Conservation (phyloP, 2,329 filamentous ascomycete genomes). For the Apiospora aurea region DNA sequence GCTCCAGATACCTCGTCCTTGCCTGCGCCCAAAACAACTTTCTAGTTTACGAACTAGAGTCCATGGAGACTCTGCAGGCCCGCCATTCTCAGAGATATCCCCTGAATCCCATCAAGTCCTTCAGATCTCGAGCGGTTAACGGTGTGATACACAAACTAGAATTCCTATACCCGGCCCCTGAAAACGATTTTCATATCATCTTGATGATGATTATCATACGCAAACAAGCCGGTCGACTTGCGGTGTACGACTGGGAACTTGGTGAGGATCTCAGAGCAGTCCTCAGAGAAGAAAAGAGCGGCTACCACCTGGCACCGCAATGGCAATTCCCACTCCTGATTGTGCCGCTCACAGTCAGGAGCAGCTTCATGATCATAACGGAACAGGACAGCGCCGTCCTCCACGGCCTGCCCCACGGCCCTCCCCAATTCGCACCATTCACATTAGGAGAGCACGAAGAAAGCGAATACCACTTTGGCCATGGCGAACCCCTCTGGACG, state of each 20-base stretch:
- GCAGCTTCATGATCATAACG: constrained; percentile 74
- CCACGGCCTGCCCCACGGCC: constrained; percentile 58
- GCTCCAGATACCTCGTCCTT: constrained; percentile 72
- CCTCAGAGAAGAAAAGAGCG: constrained; percentile 54
- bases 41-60: constrained; percentile 73
- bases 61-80: constrained; percentile 56
- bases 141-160: constrained; percentile 87
- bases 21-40: constrained; percentile 75
- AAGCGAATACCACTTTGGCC: constrained; percentile 56
- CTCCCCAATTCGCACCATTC: constrained; percentile 56
- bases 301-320: constrained; percentile 57
- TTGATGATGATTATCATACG: constrained; percentile 70
- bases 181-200: constrained; percentile 76
- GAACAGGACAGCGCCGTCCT: constrained; percentile 65
- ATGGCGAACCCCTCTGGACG: constrained; percentile 71
- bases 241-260: constrained; percentile 67
- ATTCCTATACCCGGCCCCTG: constrained; percentile 76
- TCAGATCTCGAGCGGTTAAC: constrained; percentile 56
- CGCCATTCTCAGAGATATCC: constrained; percentile 54
- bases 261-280: constrained; percentile 55
- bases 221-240: constrained; percentile 57
- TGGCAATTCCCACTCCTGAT: constrained; percentile 71
- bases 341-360: constrained; percentile 74
- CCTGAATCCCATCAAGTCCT: constrained; percentile 64
- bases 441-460: constrained; percentile 48